Conservation (phyloP, 1,139 yeast species). For the Scheffersomyces illinoinensis region DNA sequence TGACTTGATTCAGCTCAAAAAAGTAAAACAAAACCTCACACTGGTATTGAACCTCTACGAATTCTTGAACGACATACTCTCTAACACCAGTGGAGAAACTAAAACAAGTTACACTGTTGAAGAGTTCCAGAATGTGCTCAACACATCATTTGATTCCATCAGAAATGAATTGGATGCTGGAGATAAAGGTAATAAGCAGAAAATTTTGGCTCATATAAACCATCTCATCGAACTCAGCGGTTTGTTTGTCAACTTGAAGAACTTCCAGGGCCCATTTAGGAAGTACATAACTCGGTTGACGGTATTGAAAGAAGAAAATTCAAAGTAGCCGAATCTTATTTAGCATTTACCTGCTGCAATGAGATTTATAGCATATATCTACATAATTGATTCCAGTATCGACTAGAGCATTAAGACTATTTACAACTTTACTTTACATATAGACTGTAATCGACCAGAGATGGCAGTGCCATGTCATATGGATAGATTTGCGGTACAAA, state of each 20-base stretch:
- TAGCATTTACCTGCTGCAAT: not conserved
- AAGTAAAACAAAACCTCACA: conserved; percentile 44
- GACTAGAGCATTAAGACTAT: not conserved
- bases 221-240: conserved; percentile 49
- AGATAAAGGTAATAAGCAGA: conserved; percentile 23
- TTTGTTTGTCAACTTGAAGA: conserved; percentile 50
- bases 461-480: not conserved
- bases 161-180: conserved; percentile 34
- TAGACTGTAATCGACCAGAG: not conserved
- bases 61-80: conserved; percentile 21
- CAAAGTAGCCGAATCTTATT: not conserved
- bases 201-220: conserved; percentile 38
- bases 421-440: not conserved
- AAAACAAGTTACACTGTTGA: conserved; percentile 16
- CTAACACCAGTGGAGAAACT: conserved; percentile 18
- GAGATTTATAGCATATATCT: not conserved
- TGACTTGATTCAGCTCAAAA: conserved; percentile 44
- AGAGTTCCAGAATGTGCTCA: conserved; percentile 39
- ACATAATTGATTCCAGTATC: not conserved
- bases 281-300: conserved; percentile 40
- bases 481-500: not conserved
- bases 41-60: conserved; percentile 48
- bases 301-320: conserved; percentile 23
- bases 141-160: conserved; percentile 42
- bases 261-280: conserved; percentile 48